Evolutionary conservation across 2,329 filamentous ascomycete species (phyloP).

Genomic region (Fusarium torreyae): DNA sequence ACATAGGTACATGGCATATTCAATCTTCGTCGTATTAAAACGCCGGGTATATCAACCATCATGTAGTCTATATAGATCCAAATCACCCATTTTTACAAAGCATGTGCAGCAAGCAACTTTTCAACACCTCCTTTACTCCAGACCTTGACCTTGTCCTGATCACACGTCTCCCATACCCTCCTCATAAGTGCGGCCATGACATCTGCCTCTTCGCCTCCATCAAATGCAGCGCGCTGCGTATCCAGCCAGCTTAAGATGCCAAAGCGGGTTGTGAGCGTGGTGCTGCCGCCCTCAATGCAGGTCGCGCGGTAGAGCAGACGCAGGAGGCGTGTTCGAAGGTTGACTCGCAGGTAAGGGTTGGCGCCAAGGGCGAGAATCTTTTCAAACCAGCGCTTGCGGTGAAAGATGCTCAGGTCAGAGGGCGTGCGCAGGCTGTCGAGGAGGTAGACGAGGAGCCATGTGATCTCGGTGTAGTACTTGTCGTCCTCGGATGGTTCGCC

Average conservation of each 20-base stretch:
- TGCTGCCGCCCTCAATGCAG: conserved; percentile 79
- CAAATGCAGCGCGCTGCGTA: conserved; percentile 66
- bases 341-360: conserved; percentile 74
- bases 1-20: neutral
- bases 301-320: conserved; percentile 77
- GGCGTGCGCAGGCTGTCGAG: conserved; percentile 75
- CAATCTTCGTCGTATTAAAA: conserved; percentile 20
- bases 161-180: conserved; percentile 75
- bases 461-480: conserved; percentile 78
- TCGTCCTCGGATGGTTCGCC: conserved; percentile 81
- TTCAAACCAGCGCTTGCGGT: conserved; percentile 78
- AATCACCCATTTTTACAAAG: conserved; percentile 13
- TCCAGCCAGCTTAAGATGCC: conserved; percentile 83
- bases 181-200: conserved; percentile 69
- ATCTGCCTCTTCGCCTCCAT: conserved; percentile 59
- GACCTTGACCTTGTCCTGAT: conserved; percentile 72
- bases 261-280: conserved; percentile 83
- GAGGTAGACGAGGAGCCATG: conserved; percentile 81
- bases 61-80: conserved; percentile 21
- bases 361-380: conserved; percentile 78
- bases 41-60: conserved; percentile 42
- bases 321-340: conserved; percentile 72
- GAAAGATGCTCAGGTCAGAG: conserved; percentile 73
- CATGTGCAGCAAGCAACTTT: conserved; percentile 46
- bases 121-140: conserved; percentile 74